Percentiles rank a stretch among this genome's conserved stretches.
phyloP scores from a whole-genome alignment of 768 basidiomycete genomes.

The Mycena kentingensis region DNA sequence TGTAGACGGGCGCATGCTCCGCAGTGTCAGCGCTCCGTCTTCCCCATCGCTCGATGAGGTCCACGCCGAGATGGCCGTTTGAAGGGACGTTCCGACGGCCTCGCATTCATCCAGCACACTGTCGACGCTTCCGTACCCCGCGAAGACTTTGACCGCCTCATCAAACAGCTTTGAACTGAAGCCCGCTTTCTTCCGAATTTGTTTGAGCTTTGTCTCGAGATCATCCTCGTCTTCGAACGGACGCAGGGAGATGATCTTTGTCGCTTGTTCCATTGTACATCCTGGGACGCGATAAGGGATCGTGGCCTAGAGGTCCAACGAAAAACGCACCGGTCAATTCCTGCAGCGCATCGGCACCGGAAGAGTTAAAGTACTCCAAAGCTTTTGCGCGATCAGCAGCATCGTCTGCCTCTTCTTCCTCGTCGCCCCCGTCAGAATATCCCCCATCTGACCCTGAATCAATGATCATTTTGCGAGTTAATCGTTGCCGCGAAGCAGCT shows the following conservation, averaged over 20 bases:
- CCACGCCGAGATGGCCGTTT: constrained; percentile 81
- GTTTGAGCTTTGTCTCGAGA: constrained; percentile 71
- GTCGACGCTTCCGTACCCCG: constrained; percentile 87
- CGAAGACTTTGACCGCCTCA: constrained; percentile 82
- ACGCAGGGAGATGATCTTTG: constrained; percentile 72
- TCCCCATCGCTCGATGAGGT: constrained; percentile 43
- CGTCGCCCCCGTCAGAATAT: constrained; percentile 48
- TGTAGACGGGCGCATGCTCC: constrained; percentile 44
- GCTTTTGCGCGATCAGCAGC: constrained; percentile 49
- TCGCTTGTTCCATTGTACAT: constrained; percentile 80
- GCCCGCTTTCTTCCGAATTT: constrained; percentile 85
- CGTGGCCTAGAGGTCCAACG: neutral
- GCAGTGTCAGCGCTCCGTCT: constrained; percentile 66
- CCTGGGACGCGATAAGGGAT: constrained; percentile 42
- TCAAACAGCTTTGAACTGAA: constrained; percentile 90
- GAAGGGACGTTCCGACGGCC: constrained; percentile 74
- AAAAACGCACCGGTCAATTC: constrained; percentile 67
- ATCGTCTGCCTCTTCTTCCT: constrained; percentile 36
- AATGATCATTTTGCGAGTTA: constrained; percentile 60
- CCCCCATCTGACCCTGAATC: constrained; percentile 68
- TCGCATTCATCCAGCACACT: constrained; percentile 88
- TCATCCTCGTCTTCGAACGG: constrained; percentile 81
- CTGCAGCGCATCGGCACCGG: constrained; percentile 63
- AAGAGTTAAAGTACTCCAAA: constrained; percentile 69
- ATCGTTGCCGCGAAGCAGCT: constrained; percentile 49